Conservation (phyloP, 371 early-diverging fungal genomes). For the Hamiltosporidium magnivora region DNA sequence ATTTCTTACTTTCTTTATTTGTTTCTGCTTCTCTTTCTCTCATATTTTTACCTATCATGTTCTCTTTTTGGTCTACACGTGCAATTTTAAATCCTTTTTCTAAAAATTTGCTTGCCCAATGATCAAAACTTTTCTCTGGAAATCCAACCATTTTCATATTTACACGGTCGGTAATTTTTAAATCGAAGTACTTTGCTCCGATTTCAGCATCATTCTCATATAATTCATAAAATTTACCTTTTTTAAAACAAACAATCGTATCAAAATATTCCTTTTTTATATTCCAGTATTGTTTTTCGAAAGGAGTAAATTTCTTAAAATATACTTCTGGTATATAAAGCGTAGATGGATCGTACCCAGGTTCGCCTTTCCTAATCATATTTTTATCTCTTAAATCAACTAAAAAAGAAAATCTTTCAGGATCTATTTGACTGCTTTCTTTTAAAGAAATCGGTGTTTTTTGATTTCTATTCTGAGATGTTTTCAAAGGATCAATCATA, state of each 20-base stretch:
- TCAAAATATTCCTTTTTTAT: slow-evolving; percentile 86
- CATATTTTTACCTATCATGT: slow-evolving; percentile 77
- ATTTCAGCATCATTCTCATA: slow-evolving; percentile 96
- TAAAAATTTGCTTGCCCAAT: slow-evolving; percentile 86
- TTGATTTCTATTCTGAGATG: neutral
- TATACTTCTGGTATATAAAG: slow-evolving; percentile 68
- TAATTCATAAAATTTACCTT: slow-evolving; percentile 96
- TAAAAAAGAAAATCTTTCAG: slow-evolving; percentile 51
- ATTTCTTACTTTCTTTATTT: slow-evolving; percentile 24
- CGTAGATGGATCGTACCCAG: slow-evolving; percentile 81
- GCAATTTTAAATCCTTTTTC: slow-evolving; percentile 90
- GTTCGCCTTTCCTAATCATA: slow-evolving; percentile 59
- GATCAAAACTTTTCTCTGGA: slow-evolving; percentile 79
- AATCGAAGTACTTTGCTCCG: slow-evolving; percentile 82
- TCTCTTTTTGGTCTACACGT: slow-evolving; percentile 93
- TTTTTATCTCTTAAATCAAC: slow-evolving; percentile 67
- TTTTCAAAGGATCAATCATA: no score
- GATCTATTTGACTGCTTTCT: neutral
- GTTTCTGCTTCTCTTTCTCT: slow-evolving; percentile 62
- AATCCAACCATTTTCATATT: slow-evolving; percentile 99
- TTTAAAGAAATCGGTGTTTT: neutral
- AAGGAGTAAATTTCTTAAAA: slow-evolving; percentile 74
- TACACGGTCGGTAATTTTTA: slow-evolving; percentile 82
- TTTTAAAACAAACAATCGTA: slow-evolving; percentile 90
- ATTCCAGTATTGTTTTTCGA: slow-evolving; percentile 97